Base-by-base conservation (phyloP, 805 yeast species). In the Nakazawaea siamensis region DNA sequence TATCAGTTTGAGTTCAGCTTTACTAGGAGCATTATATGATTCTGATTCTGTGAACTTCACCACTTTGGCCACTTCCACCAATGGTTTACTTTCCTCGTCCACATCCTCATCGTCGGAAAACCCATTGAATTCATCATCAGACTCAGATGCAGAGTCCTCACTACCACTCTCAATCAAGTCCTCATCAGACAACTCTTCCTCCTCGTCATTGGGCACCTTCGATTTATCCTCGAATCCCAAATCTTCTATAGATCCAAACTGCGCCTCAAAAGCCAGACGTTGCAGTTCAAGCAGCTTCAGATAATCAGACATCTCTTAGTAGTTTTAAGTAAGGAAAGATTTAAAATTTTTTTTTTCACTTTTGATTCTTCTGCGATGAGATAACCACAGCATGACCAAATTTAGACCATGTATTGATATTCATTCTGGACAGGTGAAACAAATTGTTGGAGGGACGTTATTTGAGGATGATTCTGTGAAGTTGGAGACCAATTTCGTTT, bases 361-460 rank as follows among this genome's bases (percentile, higher is more conserved):
- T 21, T 21, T 21, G 8, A 8, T 21, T 21, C 11, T 21, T 21
- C 11, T n/a, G n/a, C n/a, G n/a, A 4, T 30, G 16, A 11, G n/a
- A 24, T 11, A 18, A 5, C n/a, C 12, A n/a, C 27, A 24, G 23
- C 18, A 87, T 88, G 96, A 88, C 96, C 0, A 68, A 69, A 34
- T 92, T 85, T 59, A 73, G 88, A 49, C 97, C 97, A 1, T 92
- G 99, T 51, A 90, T 92, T 25, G 98, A 92, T 53, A 77, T 92
- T 39, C 99, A 92, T 56, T 72, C 81, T 6, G 98, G 98, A 2
- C 80, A 84, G 46, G 98, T 92, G 41, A 92, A 92, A 51, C 98
- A 92, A 55, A 92, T 92, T 35, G 97, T 92, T 1, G 99, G 98
- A 5, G 95, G 96, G 0, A 82, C 96, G 0, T 63, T 92, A 15